These are phyloP conservation scores for Gossypium schwendimanii DNA, from an alignment of 441 rosid species.

Conservation along the genomic window DNA sequence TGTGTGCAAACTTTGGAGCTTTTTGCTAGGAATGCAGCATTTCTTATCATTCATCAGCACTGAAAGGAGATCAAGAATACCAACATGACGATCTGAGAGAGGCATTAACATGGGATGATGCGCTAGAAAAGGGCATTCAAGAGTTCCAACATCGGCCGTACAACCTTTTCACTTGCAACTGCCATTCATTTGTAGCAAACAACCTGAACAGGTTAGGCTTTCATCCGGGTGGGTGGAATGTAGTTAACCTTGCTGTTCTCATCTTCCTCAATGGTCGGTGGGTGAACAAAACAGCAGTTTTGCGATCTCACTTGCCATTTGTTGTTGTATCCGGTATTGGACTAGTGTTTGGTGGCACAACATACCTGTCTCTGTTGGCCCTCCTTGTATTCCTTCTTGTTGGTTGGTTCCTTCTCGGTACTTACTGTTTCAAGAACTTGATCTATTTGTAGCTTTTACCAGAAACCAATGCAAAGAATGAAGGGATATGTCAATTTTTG, in stretches of 20 bases:
- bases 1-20: neutral
- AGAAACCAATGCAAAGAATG: neutral
- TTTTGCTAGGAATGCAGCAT: conserved; percentile 37
- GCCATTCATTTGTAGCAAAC: conserved; percentile 69
- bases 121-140: conserved; percentile 44
- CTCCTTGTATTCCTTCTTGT: conserved; percentile 36
- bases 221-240: conserved; percentile 57
- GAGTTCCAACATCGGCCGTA: conserved; percentile 59
- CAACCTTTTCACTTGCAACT: conserved; percentile 62
- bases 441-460: conserved; percentile 48
- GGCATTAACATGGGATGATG: conserved; percentile 48
- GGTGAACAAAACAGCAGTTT: conserved; percentile 41
- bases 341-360: conserved; percentile 42
- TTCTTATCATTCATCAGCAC: conserved; percentile 25
- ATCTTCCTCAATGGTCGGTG: conserved; percentile 50
- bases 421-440: conserved; percentile 52
- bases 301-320: conserved; percentile 41
- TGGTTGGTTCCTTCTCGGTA: conserved; percentile 56
- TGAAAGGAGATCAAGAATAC: conserved; percentile 26
- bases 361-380: conserved; percentile 35
- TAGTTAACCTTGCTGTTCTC: conserved; percentile 53
- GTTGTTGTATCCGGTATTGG: conserved; percentile 35
- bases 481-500: neutral
- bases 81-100: conserved; percentile 26
- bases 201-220: conserved; percentile 56